Conservation (phyloP, 257 asterid genomes). For the Eustoma russellianum region DNA sequence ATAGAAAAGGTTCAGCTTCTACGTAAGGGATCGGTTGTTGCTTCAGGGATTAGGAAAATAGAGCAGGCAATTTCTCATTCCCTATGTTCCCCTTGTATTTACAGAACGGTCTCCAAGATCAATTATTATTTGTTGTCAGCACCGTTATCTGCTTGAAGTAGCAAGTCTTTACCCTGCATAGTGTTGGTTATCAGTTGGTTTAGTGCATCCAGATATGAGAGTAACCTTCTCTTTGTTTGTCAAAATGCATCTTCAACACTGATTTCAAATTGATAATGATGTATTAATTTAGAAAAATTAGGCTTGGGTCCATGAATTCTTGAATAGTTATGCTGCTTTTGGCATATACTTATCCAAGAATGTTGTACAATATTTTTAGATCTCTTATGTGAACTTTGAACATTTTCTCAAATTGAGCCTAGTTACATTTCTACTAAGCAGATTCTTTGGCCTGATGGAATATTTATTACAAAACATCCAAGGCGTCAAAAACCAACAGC, state of each 20-base stretch:
- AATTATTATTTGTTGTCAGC: background rate
- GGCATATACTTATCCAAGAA: no score
- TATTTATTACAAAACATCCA: slow-evolving; percentile 93
- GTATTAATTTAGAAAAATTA: no score
- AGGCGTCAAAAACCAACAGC: slow-evolving; percentile 53
- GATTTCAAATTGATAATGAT: no score
- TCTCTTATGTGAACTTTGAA: background rate
- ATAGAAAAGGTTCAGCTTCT: slow-evolving; percentile 80
- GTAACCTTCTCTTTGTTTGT: no score
- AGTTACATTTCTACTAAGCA: slow-evolving; percentile 9
- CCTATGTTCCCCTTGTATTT: slow-evolving; percentile 3
- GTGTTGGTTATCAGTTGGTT: no score
- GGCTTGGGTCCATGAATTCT: no score
- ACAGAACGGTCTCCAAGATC: slow-evolving; percentile 3
- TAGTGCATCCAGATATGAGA: no score
- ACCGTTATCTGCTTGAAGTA: no score
- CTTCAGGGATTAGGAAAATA: slow-evolving; percentile 70
- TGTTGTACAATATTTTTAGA: no score
- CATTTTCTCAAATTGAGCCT: background rate
- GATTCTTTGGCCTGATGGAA: slow-evolving; percentile 98
- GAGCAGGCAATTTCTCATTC: slow-evolving; percentile 58
- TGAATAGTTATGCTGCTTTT: no score
- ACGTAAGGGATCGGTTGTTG: slow-evolving; percentile 82
- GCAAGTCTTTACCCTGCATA: no score
- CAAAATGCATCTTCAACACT: no score